Conservation (phyloP, 2,329 filamentous ascomycete genomes). For the Exophiala mesophila region DNA sequence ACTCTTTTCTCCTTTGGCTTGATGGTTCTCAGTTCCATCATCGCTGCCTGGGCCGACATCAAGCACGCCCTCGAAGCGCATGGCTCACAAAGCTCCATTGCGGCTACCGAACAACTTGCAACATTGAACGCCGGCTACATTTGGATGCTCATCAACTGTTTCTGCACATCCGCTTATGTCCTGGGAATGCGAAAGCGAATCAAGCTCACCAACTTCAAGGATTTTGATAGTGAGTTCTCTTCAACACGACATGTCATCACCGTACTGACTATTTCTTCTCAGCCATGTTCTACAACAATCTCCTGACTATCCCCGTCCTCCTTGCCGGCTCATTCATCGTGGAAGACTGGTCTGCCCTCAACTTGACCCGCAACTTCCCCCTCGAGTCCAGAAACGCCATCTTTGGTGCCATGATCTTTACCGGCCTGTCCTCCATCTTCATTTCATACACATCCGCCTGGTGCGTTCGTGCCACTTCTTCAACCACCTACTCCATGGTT, state of each 20-base stretch:
- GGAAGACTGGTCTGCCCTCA: conserved; percentile 87
- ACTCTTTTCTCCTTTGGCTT: conserved; percentile 89
- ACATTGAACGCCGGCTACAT: conserved; percentile 92
- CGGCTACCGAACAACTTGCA: conserved; percentile 70
- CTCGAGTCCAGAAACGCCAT: conserved; percentile 71
- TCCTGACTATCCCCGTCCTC: conserved; percentile 90
- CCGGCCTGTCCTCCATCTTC: conserved; percentile 86
- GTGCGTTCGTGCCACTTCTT: conserved; percentile 96
- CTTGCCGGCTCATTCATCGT: conserved; percentile 72
- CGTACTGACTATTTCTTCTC: conserved; percentile 31
- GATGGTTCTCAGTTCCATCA: conserved; percentile 91
- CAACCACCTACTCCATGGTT: conserved; percentile 98
- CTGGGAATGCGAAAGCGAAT: conserved; percentile 96
- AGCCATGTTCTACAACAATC: conserved; percentile 99
- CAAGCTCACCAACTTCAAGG: conserved; percentile 99
- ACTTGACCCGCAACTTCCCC: conserved; percentile 85
- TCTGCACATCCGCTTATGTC: conserved; percentile 86
- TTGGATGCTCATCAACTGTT: conserved; percentile 97
- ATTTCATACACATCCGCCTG: conserved; percentile 99
- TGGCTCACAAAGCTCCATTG: conserved; percentile 45
- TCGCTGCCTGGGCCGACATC: conserved; percentile 97
- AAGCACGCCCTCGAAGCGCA: conserved; percentile 70
- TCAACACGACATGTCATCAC: neutral
- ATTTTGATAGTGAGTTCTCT: conserved; percentile 83
- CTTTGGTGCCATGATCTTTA: conserved; percentile 86